Percentiles rank a stretch among this genome's conserved stretches.
Evolutionary conservation across 768 basidiomycete species (phyloP).

Genomic region (Suillus luteus): DNA sequence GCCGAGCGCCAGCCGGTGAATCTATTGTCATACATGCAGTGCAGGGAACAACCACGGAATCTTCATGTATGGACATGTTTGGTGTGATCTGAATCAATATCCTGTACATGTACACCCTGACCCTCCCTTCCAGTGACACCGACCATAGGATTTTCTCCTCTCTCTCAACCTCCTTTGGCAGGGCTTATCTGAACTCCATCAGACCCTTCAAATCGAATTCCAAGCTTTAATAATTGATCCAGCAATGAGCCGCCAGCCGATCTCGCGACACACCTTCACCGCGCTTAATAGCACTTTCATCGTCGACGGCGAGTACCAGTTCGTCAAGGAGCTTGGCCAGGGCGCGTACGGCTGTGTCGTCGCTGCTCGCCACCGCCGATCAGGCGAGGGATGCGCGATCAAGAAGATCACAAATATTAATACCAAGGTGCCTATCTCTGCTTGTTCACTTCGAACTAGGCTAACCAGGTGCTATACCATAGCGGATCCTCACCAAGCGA

Average conservation of each 20-base stretch:
- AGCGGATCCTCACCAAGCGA: conserved; percentile 96
- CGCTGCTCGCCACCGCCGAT: conserved; percentile 77
- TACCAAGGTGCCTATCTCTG: conserved; percentile 61
- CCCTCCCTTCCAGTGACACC: not conserved
- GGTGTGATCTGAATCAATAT: conserved; percentile 31
- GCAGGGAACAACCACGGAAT: conserved; percentile 1
- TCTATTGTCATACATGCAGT: conserved; percentile 1
- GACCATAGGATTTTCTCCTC: not conserved
- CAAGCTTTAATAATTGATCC: not conserved
- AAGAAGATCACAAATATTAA: conserved; percentile 97
- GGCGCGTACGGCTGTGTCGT: conserved; percentile 95
- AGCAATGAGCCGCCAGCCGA: conserved; percentile 9
- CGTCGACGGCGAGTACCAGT: conserved; percentile 88
- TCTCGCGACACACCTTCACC: conserved; percentile 78
- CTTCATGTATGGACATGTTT: conserved; percentile 29
- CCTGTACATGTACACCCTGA: conserved; percentile 5
- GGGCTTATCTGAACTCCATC: not conserved
- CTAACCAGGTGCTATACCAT: conserved; percentile 13
- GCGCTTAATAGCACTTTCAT: conserved; percentile 86
- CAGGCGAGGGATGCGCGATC: conserved; percentile 90
- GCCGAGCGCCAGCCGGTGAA: not conserved
- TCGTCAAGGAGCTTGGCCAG: conserved; percentile 96
- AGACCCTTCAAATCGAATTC: not conserved
- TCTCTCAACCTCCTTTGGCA: not conserved
- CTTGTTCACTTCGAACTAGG: conserved; percentile 10